These are phyloP conservation scores for Pichia sporocuriosa DNA, from an alignment of 805 yeast genomes.

Conservation along the genomic window DNA sequence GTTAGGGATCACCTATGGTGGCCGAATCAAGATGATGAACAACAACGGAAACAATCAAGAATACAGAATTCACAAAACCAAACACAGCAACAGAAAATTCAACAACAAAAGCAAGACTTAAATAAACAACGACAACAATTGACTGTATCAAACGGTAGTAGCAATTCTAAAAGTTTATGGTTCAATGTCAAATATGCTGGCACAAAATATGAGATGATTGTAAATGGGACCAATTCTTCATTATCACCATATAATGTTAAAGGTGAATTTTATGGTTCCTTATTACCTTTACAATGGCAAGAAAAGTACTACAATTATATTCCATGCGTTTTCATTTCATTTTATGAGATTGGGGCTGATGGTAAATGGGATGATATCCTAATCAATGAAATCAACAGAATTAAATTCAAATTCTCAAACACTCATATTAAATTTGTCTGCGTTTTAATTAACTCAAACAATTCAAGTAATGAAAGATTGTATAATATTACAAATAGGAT, in stretches of 20 bases:
- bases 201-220: constrained; percentile 6
- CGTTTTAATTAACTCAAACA: neutral
- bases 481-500: constrained; percentile 1
- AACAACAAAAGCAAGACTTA: constrained; percentile 1
- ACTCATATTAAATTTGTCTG: constrained; percentile 10
- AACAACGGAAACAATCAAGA: neutral
- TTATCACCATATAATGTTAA: constrained; percentile 40
- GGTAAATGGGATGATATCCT: constrained; percentile 25
- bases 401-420: constrained; percentile 28
- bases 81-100: constrained; percentile 1
- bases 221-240: constrained; percentile 21
- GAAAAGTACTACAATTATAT: constrained; percentile 39
- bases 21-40: constrained; percentile 3
- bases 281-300: constrained; percentile 45
- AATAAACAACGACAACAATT: neutral
- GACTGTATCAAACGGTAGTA: neutral
- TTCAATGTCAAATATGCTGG: constrained; percentile 11
- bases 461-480: neutral
- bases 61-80: neutral
- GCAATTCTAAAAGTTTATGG: constrained; percentile 7
- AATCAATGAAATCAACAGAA: constrained; percentile 29
- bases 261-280: constrained; percentile 35
- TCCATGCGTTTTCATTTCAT: constrained; percentile 44
- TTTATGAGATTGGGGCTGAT: constrained; percentile 32
- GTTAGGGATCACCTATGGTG: constrained; percentile 11